Conservation (phyloP, 2,329 filamentous ascomycete genomes). For the Lanzia echinophila region DNA sequence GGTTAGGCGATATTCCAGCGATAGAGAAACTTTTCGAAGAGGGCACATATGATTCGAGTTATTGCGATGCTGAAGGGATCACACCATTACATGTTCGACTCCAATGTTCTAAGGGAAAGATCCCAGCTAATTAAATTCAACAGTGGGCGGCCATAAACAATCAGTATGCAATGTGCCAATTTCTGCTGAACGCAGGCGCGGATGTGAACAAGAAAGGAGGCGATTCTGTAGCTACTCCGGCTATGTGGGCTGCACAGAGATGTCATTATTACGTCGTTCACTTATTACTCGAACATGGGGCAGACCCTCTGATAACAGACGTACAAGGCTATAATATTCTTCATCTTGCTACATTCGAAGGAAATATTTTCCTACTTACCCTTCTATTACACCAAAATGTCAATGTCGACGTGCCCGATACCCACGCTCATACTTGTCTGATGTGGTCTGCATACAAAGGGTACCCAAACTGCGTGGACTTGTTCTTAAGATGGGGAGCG, state of each 20-base stretch:
- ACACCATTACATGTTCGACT: conserved; percentile 81
- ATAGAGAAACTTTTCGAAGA: conserved; percentile 88
- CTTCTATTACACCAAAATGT: conserved; percentile 93
- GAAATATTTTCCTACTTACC: conserved; percentile 83
- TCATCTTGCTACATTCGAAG: conserved; percentile 94
- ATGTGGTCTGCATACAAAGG: conserved; percentile 99
- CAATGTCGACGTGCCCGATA: conserved; percentile 83
- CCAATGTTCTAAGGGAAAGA: background rate
- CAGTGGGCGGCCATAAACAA: conserved; percentile 99
- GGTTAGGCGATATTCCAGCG: conserved; percentile 75
- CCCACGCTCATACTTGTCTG: conserved; percentile 83
- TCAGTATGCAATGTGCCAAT: conserved; percentile 94
- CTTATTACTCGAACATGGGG: conserved; percentile 82
- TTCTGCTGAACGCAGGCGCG: conserved; percentile 70
- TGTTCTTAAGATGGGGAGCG: conserved; percentile 91
- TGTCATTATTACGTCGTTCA: conserved; percentile 97
- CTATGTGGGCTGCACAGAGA: conserved; percentile 94
- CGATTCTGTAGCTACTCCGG: conserved; percentile 86
- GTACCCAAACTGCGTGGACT: conserved; percentile 82
- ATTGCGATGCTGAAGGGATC: conserved; percentile 85
- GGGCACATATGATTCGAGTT: conserved; percentile 74
- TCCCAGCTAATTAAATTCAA: background rate
- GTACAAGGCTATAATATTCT: conserved; percentile 97
- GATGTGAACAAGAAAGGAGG: conserved; percentile 94
- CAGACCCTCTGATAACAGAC: conserved; percentile 86